Conservation (phyloP, 192 early-diverging fungal species). For the Mortierella antarctica region DNA sequence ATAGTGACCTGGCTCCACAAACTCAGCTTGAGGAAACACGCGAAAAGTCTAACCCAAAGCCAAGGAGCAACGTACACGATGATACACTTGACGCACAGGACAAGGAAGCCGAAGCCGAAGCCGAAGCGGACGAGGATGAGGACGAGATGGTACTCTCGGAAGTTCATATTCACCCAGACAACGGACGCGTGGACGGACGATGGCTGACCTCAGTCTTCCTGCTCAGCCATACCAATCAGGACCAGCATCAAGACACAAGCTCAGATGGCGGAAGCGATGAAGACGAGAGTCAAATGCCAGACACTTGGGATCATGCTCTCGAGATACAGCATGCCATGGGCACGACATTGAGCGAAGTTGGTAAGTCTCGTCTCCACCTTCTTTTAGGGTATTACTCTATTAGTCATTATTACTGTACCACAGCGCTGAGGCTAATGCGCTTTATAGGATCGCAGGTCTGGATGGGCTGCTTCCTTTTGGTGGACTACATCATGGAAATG, state of each 20-base stretch:
- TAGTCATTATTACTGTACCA: background rate
- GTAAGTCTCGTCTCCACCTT: slow-evolving; percentile 1
- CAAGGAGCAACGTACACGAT: background rate
- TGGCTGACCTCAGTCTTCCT: slow-evolving; percentile 12
- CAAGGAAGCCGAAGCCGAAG: background rate
- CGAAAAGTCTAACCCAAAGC: too few relatives aligned
- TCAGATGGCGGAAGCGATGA: background rate
- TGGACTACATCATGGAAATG: slow-evolving; percentile 26
- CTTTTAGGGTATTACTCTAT: background rate
- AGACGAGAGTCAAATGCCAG: background rate
- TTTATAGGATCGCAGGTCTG: slow-evolving; percentile 37
- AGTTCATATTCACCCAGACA: slow-evolving; percentile 38
- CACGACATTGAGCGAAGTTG: slow-evolving; percentile 25
- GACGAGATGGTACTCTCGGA: slow-evolving; percentile 42
- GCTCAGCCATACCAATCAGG: background rate
- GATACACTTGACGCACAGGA: background rate
- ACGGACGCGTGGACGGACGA: slow-evolving; percentile 34
- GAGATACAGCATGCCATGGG: slow-evolving; percentile 44
- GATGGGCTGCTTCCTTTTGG: slow-evolving; percentile 45
- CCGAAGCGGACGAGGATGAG: background rate
- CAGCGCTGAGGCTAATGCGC: background rate
- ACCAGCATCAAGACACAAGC: background rate
- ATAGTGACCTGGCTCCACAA: too few relatives aligned
- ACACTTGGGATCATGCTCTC: slow-evolving; percentile 21
- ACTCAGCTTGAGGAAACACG: too few relatives aligned